Conservation (phyloP, 768 basidiomycete genomes). For the Kwoniella sp. region DNA sequence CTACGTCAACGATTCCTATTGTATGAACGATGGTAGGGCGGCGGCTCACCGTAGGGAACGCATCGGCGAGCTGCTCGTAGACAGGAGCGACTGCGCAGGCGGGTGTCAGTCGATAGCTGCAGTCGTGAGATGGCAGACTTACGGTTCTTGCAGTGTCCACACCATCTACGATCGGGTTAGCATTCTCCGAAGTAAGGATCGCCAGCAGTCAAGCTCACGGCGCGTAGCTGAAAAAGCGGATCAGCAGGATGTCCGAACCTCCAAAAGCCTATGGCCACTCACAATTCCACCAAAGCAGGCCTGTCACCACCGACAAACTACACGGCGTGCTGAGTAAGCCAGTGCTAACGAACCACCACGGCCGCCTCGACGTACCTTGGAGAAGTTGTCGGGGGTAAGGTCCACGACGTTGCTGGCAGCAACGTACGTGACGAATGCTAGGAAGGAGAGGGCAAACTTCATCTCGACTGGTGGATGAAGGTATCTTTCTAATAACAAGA, state of each 20-base stretch:
- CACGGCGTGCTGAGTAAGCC: background rate
- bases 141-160: conserved; percentile 49
- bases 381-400: conserved; percentile 69
- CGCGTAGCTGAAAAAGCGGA: conserved; percentile 17
- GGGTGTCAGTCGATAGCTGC: background rate
- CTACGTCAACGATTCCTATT: background rate
- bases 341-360: background rate
- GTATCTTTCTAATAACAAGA: too few relatives aligned
- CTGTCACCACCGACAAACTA: conserved; percentile 65
- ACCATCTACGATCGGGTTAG: conserved; percentile 30
- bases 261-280: conserved; percentile 49
- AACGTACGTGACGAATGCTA: conserved; percentile 26
- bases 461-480: too few relatives aligned
- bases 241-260: background rate
- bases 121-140: conserved; percentile 1
- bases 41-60: conserved; percentile 61
- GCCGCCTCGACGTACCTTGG: conserved; percentile 53
- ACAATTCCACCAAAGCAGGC: conserved; percentile 88
- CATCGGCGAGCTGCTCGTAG: conserved; percentile 84
- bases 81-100: conserved; percentile 67
- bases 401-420: conserved; percentile 73
- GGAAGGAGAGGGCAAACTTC: conserved; percentile 6
- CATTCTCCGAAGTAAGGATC: background rate
- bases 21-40: conserved; percentile 54
- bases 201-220: conserved; percentile 24